A percentile compares a stretch with the other conserved stretches of the same genome.
Evolutionary conservation across 2,329 filamentous ascomycete species (phyloP).

Genomic region (Magnaporthales sp.): DNA sequence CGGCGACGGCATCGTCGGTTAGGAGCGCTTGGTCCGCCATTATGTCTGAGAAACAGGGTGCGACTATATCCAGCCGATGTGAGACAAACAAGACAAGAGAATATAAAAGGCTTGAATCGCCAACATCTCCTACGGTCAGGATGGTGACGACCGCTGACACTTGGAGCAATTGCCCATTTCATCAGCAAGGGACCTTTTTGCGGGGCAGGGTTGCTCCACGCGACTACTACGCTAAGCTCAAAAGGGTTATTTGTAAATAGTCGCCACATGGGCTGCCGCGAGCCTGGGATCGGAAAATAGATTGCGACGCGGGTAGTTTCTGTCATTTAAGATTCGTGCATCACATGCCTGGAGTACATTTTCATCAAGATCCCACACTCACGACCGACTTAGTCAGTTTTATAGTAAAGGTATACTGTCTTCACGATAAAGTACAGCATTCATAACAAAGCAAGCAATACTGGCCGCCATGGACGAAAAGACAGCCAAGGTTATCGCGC

Average conservation of each 20-base stretch:
- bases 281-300: not conserved
- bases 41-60: not conserved
- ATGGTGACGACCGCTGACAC: too few species aligned
- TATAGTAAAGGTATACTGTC: not conserved
- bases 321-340: not conserved
- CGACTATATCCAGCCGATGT: not conserved
- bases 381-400: not conserved
- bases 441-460: not conserved
- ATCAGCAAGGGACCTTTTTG: not conserved
- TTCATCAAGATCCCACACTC: not conserved
- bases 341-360: not conserved
- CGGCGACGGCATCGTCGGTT: slow-evolving; percentile 6
- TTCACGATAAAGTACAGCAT: too few species aligned
- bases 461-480: not conserved
- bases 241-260: not conserved
- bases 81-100: not conserved
- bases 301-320: not conserved
- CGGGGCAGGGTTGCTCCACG: not conserved
- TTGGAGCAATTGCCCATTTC: too few species aligned
- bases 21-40: not conserved
- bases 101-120: not conserved
- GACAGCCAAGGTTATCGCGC: slow-evolving; percentile 1
- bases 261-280: not conserved
- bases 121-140: too few species aligned
- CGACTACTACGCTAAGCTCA: not conserved